Evolutionary conservation across 257 asterid genomes (phyloP), one percentile per base, ranked within the genome.

Genomic region (Penstemon davidsonii): DNA sequence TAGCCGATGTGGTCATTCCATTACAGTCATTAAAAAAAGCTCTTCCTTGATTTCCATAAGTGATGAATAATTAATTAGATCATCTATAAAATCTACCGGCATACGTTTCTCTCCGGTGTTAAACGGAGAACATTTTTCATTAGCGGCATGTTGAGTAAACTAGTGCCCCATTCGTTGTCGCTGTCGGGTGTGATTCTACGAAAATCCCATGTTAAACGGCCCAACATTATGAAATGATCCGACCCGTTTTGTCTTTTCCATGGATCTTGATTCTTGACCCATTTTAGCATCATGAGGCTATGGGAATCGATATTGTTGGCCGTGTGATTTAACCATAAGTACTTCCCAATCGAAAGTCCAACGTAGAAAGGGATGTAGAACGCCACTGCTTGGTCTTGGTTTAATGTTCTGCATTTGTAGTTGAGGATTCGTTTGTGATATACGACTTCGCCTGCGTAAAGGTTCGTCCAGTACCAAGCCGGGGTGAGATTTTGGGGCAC

Each of bases 161-260:
- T 77, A 25, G 91, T 78, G 60, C 95, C 95, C 95, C 95, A 87
- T 25, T 64, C 84, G 7, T 76, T 83, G 61, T 83, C 85, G 15
- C 67, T 63, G 80, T 79, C 8, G 79, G 71, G 38, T 87, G 75
- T 3, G 43, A 63, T 46, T 33, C 68, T 63, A 3, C 95, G 84
- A 68, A 87, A 87, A 77, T 85, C 95, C 95, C 95, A 87, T 0
- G 95, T 87, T 74, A 85, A 65, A 43, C 95, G 51, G 3, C 87
- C 87, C 3, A 83, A 56, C 36, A 84, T 56, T 4, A 74, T 87
- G 76, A 87, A 85, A 47, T 87, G 95, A 77, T 87, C 88, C 0
- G 83, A 83, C 46, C 87, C 91, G 71, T 82, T 81, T 70, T 65
- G 67, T 68, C 43, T 57, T 4, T 8, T 61, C 80, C 88, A 87